Evolutionary conservation across 164 flowering plant species (phyloP).

Genomic region (Magnolia changhungtana): DNA sequence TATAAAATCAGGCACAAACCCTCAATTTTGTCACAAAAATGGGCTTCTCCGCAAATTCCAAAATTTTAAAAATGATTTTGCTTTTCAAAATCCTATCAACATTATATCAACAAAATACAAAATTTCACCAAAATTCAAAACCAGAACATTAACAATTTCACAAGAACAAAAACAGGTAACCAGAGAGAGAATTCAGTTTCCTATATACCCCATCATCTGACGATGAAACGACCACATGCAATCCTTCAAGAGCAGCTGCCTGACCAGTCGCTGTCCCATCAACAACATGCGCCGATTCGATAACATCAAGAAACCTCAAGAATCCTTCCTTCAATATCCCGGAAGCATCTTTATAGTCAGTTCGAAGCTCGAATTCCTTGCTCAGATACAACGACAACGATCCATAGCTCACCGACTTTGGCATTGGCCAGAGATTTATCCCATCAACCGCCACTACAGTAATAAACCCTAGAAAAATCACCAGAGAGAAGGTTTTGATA

Average conservation of each 20-base stretch:
- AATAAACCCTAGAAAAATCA: not conserved
- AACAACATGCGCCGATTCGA: conserved; percentile 40
- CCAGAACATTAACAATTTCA: not conserved
- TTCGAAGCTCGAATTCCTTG: conserved; percentile 45
- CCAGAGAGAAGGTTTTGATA: not conserved
- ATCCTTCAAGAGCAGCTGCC: conserved; percentile 36
- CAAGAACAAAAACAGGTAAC: not conserved
- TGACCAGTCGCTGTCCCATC: conserved; percentile 31
- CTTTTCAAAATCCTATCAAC: not conserved
- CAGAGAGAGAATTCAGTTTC: not conserved
- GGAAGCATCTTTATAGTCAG: conserved; percentile 41
- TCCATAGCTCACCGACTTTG: conserved; percentile 46
- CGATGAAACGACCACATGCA: conserved; percentile 49
- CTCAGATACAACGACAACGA: conserved; percentile 30
- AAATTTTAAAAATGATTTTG: not conserved
- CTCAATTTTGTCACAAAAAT: not conserved
- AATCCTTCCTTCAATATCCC: conserved; percentile 72
- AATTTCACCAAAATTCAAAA: not conserved
- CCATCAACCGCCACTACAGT: conserved; percentile 15
- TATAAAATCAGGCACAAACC: not conserved
- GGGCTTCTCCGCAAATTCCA: not conserved
- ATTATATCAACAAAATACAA: not conserved
- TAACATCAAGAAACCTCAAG: conserved; percentile 39
- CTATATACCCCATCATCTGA: conserved; percentile 55
- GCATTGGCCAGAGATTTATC: conserved; percentile 80